phyloP scores from a whole-genome alignment of 2,329 filamentous ascomycete genomes.

The Pyrenochaeta sp. region DNA sequence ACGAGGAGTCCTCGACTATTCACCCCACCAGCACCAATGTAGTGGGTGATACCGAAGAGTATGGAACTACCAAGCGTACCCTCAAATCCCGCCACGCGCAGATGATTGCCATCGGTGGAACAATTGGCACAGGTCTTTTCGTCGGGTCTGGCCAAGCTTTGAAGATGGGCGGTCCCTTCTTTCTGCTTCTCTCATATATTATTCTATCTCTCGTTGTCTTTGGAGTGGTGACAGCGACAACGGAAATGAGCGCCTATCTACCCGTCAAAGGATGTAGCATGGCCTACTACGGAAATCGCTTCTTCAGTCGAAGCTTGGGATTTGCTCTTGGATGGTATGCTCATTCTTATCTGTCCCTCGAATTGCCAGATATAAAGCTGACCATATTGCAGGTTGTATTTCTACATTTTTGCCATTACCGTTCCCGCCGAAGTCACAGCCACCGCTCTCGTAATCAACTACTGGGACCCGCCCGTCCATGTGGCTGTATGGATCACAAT shows the following conservation, averaged over 20 bases:
- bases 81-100: conserved; percentile 38
- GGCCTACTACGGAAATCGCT: conserved; percentile 55
- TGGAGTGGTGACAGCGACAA: conserved; percentile 56
- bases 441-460: conserved; percentile 41
- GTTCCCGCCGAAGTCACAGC: conserved; percentile 57
- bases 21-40: too few species aligned
- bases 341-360: too few species aligned
- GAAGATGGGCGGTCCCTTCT: conserved; percentile 54
- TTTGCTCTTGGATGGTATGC: conserved; percentile 51
- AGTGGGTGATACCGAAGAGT: too few species aligned
- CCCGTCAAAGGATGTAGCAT: conserved; percentile 66
- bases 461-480: conserved; percentile 56
- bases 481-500: conserved; percentile 63
- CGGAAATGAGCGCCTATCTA: conserved; percentile 63
- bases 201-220: conserved; percentile 56
- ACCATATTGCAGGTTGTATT: conserved; percentile 29
- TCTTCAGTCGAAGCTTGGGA: conserved; percentile 55
- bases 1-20: too few species aligned
- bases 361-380: too few species aligned
- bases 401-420: conserved; percentile 49
- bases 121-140: conserved; percentile 46
- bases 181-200: conserved; percentile 55
- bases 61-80: neutral
- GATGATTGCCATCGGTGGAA: conserved; percentile 24
- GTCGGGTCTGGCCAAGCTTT: conserved; percentile 52